phyloP scores from a whole-genome alignment of 2,329 filamentous ascomycete species.

The Calonectria fujianensis region DNA sequence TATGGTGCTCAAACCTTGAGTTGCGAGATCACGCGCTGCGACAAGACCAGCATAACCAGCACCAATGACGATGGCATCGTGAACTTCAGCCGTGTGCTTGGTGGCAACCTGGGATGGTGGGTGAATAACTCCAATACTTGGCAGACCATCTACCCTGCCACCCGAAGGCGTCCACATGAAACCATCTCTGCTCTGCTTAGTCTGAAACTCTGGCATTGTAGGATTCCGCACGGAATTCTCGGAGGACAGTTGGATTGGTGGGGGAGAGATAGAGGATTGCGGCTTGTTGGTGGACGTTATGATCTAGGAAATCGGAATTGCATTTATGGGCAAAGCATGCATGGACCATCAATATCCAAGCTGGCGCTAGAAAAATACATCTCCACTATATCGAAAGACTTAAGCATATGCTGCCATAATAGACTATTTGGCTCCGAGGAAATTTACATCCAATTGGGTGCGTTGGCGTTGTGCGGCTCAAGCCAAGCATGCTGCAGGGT shows the following conservation, averaged over 20 bases:
- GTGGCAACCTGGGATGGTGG: conserved; percentile 10
- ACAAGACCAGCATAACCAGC: conserved; percentile 33
- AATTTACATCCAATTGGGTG: conserved; percentile 16
- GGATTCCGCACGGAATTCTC: too few species aligned
- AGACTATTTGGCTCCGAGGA: neutral
- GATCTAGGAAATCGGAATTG: neutral
- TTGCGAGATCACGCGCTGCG: conserved; percentile 30
- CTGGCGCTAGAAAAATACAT: neutral
- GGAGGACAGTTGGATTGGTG: too few species aligned
- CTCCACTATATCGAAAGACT: neutral
- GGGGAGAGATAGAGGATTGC: neutral
- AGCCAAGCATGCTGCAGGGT: neutral
- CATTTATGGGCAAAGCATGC: conserved; percentile 1
- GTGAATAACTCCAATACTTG: conserved; percentile 29
- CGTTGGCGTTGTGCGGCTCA: neutral
- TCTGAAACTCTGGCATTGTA: conserved; percentile 1
- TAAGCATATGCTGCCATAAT: neutral
- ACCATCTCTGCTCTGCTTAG: conserved; percentile 30
- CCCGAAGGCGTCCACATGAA: conserved; percentile 39
- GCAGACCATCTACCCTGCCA: conserved; percentile 27
- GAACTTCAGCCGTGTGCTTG: neutral
- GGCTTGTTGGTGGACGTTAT: neutral
- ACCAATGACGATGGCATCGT: conserved; percentile 40
- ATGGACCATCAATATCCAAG: neutral
- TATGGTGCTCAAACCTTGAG: conserved; percentile 43